Base-by-base conservation (phyloP, 306 rosid genomes). In the Castanea sativa region DNA sequence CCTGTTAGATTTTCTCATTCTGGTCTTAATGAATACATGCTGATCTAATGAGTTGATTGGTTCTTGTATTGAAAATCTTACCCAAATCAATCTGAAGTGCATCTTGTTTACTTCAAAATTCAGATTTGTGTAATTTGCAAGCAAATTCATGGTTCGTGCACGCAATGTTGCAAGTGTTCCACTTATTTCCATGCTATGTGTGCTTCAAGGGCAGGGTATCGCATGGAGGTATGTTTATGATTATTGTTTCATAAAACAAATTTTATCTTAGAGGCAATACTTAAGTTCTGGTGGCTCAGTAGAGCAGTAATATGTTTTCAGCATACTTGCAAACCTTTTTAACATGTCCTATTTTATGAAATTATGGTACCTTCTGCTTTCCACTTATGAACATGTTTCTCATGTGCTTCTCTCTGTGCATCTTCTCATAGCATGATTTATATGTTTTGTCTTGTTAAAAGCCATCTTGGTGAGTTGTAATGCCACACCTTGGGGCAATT, bases 101-200 rank as follows among this genome's bases (percentile, higher is more conserved):
- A 14, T 55, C 8, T 56, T 70, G 27, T 73, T 61, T 32, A 35
- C 79, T 51, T 83, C 27, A 71, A 79, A 80, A 85, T 90, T 81
- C 98, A 96, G 99, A 96, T 93, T 82, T 96, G 99, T 79, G 99
- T 96, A 55, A 90, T 96, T 78, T 96, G 99, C 83, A 89, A 96
- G 85, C 99, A 96, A 91, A 90, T 96, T 65, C 99, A 96, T 69
- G 99, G 99, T 73, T 96, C 99, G 0, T 96, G 99, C 86, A 96
- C 94, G 53, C 99, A 96, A 83, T 96, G 99, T 82, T 90, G 98
- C 96, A 96, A 88, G 81, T 96, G 99, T 68, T 96, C 99, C 52
- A 96, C 99, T 85, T 96, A 96, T 92, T 96, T 90, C 85, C 99
- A 96, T 85, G 98, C 99, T 77, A 96, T 93, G 98, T 96, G 99